These are phyloP conservation scores for Hanseniaspora nectarophila DNA, from an alignment of 805 yeast genomes.

Conservation along the genomic window DNA sequence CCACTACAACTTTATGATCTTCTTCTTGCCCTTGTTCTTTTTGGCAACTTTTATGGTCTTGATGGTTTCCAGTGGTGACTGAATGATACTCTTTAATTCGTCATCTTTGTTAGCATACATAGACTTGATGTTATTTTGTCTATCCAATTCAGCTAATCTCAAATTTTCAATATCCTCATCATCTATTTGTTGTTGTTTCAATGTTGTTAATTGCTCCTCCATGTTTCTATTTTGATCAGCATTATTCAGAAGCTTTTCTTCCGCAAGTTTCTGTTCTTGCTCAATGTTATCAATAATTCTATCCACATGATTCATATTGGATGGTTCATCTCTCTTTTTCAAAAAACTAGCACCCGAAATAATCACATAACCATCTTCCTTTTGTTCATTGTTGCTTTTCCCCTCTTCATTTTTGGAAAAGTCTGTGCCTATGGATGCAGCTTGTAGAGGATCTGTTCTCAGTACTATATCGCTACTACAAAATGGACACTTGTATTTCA, in stretches of 20 bases:
- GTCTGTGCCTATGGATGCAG: not conserved
- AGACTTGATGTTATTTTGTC: not conserved
- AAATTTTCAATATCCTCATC: slow-evolving; percentile 8
- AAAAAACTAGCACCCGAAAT: not conserved
- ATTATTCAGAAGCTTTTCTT: not conserved
- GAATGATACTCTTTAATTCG: not conserved
- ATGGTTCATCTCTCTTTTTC: not conserved
- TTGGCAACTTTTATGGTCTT: not conserved
- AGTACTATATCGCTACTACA: slow-evolving; percentile 8
- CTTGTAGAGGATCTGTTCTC: slow-evolving; percentile 10
- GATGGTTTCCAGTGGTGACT: not conserved
- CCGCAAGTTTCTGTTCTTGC: slow-evolving; percentile 1
- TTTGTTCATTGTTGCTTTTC: slow-evolving; percentile 1
- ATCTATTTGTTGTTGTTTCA: slow-evolving; percentile 8
- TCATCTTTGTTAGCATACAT: not conserved
- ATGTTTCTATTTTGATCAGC: not conserved
- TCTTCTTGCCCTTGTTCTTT: slow-evolving; percentile 6
- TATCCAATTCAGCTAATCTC: not conserved
- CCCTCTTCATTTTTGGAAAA: slow-evolving; percentile 2
- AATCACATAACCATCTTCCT: slow-evolving; percentile 6
- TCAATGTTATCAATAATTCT: not conserved
- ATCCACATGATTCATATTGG: not conserved
- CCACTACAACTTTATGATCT: not conserved
- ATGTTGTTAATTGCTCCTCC: not conserved
- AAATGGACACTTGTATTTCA: slow-evolving; percentile 7